Conservation (phyloP, 306 rosid genomes). For the Sphenostylis stenocarpa region DNA sequence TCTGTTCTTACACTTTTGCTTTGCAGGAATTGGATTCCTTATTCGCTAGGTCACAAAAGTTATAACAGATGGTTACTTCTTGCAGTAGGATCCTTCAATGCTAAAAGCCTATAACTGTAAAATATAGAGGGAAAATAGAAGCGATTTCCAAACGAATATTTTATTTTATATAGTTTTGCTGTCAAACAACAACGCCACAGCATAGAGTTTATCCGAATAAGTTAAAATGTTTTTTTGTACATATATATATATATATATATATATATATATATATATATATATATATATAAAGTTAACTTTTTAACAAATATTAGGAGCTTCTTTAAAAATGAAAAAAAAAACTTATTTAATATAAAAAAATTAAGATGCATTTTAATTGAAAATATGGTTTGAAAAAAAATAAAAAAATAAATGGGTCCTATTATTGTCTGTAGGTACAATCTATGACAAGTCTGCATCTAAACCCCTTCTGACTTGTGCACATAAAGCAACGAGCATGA, state of each 20-base stretch:
- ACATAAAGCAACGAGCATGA: constrained; percentile 16
- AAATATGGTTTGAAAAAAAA: not conserved
- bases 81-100: not conserved
- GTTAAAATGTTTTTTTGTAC: not conserved
- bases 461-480: constrained; percentile 24
- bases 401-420: not conserved
- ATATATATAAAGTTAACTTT: too few relatives aligned
- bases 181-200: not conserved
- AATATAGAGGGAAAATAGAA: not conserved
- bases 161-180: not conserved
- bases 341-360: not conserved
- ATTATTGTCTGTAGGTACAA: constrained; percentile 22
- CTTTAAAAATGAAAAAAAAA: not conserved
- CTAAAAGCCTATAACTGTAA: not conserved
- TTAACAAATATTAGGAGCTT: not conserved
- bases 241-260: too few relatives aligned
- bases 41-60: not conserved
- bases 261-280: too few relatives aligned
- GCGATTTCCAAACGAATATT: not conserved
- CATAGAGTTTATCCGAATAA: not conserved
- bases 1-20: not conserved
- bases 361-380: not conserved
- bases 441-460: constrained; percentile 34
- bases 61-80: not conserved
- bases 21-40: not conserved